phyloP scores from a whole-genome alignment of 257 asterid species.

The Ocimum tenuiflorum region DNA sequence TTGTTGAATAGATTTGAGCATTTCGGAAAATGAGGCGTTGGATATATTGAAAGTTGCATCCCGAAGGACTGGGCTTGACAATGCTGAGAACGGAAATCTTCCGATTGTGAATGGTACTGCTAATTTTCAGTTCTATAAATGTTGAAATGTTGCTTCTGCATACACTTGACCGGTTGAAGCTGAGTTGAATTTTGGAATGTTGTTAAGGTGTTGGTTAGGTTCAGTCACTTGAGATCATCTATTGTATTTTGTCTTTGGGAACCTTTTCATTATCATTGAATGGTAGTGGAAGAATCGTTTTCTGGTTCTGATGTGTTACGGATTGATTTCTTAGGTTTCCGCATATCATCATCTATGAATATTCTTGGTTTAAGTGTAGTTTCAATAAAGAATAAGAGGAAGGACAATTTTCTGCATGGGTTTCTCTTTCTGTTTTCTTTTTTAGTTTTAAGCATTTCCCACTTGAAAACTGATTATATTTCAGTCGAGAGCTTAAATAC shows the following conservation, averaged over 20 bases:
- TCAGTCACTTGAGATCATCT: not conserved
- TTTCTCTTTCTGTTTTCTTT: not conserved
- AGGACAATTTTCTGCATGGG: not conserved
- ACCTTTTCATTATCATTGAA: not conserved
- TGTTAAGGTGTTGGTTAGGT: not conserved
- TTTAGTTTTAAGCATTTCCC: not conserved
- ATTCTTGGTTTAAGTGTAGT: not conserved
- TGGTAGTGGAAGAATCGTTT: not conserved
- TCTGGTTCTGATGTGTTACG: conserved; percentile 1
- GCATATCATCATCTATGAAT: not conserved
- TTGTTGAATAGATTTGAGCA: conserved; percentile 45
- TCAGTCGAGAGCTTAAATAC: not conserved
- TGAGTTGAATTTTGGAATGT: not conserved
- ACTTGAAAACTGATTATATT: not conserved
- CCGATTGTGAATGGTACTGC: conserved; percentile 55
- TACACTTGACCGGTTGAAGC: conserved; percentile 6
- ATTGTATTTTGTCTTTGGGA: not conserved
- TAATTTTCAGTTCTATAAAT: not conserved
- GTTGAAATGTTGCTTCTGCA: not conserved
- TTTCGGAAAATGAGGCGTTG: conserved; percentile 60
- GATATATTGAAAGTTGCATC: conserved; percentile 53
- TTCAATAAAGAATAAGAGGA: not conserved
- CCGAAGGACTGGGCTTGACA: conserved; percentile 43
- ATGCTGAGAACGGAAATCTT: conserved; percentile 32
- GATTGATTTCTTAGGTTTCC: not conserved